Evolutionary conservation across 257 asterid species (phyloP), one percentile per base, ranked within the genome.

Genomic region (Nicotiana undulata): DNA sequence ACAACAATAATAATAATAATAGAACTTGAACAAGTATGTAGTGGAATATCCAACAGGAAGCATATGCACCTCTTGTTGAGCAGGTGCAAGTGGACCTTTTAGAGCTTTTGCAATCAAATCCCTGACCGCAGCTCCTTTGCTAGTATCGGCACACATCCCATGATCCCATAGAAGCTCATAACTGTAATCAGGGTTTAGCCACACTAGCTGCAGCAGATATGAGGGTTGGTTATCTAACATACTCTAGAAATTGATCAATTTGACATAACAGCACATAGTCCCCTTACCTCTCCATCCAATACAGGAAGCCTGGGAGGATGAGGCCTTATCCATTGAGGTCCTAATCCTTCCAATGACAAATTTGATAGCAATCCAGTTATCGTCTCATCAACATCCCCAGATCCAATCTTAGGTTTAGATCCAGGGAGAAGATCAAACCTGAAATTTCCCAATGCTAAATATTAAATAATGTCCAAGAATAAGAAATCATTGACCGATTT

Each of bases 121-220:
- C 85, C 97, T 91, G 68, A 96, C 93, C 66, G 99, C 97, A 44
- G 95, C 98, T 86, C 98, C 98, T 88, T 93, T 86, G 80, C 97
- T 92, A 46, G 98, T 96, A 89, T 95, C 98, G 85, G 97, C 98
- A 77, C 99, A 95, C 99, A 93, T 95, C 76, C 97, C 94, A 83
- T 92, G 88, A 88, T 95, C 99, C 99, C 99, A 95, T 76, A 90
- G 83, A 82, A 92, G 98, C 83, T 93, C 98, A 85, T 95, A 94
- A 85, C 84, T 92, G 77, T 88, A 87, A 79, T 92, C 94, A 13
- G 98, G 98, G 85, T 93, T 95, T 86, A 93, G 86, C 98, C 99
- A 95, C 85, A 89, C 89, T 44, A 95, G 88, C 99, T 95, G 91
- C 84, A 81, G 58, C 68, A 79, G 28, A 63, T 78, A 40, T 24